phyloP scores from a whole-genome alignment of 2,329 filamentous ascomycete genomes.

The Hortaea werneckii region DNA sequence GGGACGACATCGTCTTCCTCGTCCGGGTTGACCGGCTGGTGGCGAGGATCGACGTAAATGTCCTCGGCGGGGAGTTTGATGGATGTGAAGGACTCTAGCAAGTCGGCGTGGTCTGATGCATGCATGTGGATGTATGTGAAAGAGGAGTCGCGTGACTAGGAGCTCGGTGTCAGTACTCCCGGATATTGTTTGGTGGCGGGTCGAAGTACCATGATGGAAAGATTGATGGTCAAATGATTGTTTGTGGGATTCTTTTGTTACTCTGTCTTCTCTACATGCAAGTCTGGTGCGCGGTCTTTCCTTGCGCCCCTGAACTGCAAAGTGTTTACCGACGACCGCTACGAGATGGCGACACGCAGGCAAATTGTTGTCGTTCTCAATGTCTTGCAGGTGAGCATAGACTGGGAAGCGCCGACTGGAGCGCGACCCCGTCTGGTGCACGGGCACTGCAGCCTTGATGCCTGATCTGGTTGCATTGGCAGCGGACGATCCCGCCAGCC shows the following conservation, averaged over 20 bases:
- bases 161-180: background rate
- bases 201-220: background rate
- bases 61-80: constrained; percentile 48
- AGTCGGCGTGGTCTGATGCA: constrained; percentile 60
- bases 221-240: background rate
- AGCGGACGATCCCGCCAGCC: background rate
- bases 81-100: constrained; percentile 54
- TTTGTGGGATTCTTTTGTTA: background rate
- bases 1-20: constrained; percentile 84
- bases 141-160: constrained; percentile 57
- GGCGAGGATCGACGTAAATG: constrained; percentile 68
- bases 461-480: background rate
- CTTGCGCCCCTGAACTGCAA: too few relatives aligned
- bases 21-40: constrained; percentile 76
- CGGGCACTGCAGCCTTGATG: background rate
- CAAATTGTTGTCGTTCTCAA: too few relatives aligned
- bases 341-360: too few relatives aligned
- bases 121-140: constrained; percentile 71
- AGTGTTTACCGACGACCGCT: too few relatives aligned
- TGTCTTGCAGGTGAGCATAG: too few relatives aligned
- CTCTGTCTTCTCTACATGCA: too few relatives aligned
- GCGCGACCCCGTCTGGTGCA: too few relatives aligned
- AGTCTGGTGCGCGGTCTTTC: too few relatives aligned
- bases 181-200: background rate
- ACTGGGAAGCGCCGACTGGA: too few relatives aligned